Base-by-base conservation (phyloP, 1,284 basidiomycete species). In the Ceratobasidium sp. region DNA sequence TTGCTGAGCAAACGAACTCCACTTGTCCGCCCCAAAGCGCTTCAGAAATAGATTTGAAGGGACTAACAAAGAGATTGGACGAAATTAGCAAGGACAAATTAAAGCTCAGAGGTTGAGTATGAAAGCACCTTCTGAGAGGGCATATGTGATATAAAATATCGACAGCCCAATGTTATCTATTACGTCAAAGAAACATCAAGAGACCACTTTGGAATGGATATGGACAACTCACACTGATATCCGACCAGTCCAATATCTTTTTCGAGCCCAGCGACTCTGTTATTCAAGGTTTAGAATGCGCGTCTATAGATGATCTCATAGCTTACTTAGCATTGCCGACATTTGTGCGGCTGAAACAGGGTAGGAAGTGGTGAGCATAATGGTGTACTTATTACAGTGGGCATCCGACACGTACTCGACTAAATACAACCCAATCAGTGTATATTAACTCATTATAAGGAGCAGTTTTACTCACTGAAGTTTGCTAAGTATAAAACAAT, bases 161-260 rank as follows among this genome's bases (percentile, higher is more conserved):
- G 80, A 81, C 6, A 81, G 79, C 23, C 80, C 80, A 64, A 80
- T 80, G 64, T 81, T 81, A 46, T 81, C 80, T 81, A 46, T 26
- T 10, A 33, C 55, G 39, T 72, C 26, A 28, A 51, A 33, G n/a
- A 51, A 42, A 15, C 60, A 9, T 39, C 49, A 49, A 28, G 20
- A 42, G 49, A 12, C 28, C 23, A 15, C 28, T 70, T 26, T 23
- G 44, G 12, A 2, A 33, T 10, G 20, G 42, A 49, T 23, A 26
- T 5, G 23, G 5, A 9, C n/a, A 13, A 78, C 79, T 39, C 23
- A 80, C 80, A 81, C 60, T 81, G 79, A 51, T 80, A 79, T 23
- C 79, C 79, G 10, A 80, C 79, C 28, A 81, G 64, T 6, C 64
- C 42, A 23, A 81, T 78, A 49, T 80, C 80, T 39, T 78, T 80